phyloP scores from a whole-genome alignment of 2,329 filamentous ascomycete species.

The Fusarium phyllophilum region DNA sequence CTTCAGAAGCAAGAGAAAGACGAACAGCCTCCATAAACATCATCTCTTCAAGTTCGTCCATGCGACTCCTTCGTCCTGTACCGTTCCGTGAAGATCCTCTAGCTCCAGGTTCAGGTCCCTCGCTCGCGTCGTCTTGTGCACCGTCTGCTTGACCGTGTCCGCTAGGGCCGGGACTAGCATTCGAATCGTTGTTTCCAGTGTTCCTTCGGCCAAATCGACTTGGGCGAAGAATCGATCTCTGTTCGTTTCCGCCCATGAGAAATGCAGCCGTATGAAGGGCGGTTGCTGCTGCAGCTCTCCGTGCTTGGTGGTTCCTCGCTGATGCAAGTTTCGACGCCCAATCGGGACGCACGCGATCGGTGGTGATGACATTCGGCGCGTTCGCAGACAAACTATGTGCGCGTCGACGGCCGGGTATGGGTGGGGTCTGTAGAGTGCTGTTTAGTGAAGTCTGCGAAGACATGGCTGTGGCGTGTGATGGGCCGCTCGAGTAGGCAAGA shows the following conservation, averaged over 20 bases:
- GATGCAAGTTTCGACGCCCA: constrained; percentile 91
- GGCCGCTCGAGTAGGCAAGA: constrained; percentile 68
- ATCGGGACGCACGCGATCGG: constrained; percentile 90
- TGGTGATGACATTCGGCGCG: constrained; percentile 88
- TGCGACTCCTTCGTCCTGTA: constrained; percentile 59
- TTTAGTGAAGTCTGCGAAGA: constrained; percentile 86
- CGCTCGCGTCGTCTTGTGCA: constrained; percentile 17
- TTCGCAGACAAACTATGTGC: constrained; percentile 78
- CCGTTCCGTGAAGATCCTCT: constrained; percentile 34
- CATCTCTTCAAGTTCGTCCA: constrained; percentile 94
- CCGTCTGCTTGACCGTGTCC: constrained; percentile 40
- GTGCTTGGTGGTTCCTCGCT: constrained; percentile 84
- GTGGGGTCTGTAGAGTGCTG: constrained; percentile 60
- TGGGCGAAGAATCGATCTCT: constrained; percentile 57
- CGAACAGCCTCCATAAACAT: constrained; percentile 99
- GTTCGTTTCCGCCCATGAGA: constrained; percentile 75
- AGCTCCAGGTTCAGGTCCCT: constrained; percentile 41
- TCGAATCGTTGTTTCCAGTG: constrained; percentile 52
- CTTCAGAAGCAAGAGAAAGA: constrained; percentile 88
- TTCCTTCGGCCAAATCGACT: constrained; percentile 68
- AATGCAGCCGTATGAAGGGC: constrained; percentile 96
- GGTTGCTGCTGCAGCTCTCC: constrained; percentile 90
- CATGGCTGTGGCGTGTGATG: constrained; percentile 72
- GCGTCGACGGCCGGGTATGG: constrained; percentile 55
- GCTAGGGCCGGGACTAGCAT: constrained; percentile 44